Evolutionary conservation across 2,329 filamentous ascomycete genomes (phyloP), one percentile per base, ranked within the genome.

Genomic region (Fusarium mexicanum): DNA sequence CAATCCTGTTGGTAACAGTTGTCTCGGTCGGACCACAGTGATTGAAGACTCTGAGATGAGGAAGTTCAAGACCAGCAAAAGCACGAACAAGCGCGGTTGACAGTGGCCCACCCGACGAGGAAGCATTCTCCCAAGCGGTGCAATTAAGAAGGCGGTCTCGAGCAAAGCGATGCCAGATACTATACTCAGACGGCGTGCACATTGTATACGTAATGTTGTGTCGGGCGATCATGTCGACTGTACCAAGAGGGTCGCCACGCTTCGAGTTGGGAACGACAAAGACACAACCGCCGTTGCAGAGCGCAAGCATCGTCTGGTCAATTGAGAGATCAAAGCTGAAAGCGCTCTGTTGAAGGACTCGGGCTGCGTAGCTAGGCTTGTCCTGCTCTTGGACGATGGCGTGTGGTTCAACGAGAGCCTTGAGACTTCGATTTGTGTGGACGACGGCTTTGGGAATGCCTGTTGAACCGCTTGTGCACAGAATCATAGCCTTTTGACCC

Each of bases 261-360:
- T 62, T 67, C 2, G 44, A 40, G 9, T 35, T 48, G 9, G 67
- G 64, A 14, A 59, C 64, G 26, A 70, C 33, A 6, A 33, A 59
- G 24, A 73, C 47, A 11, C 48, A 51, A 8, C 64, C 70, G 3
- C 70, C 70, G 13, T 65, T 64, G 8, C 44, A 54, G 12, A 73
- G 55, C 3, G 69, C 69, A 3, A 64, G 40, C 18, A 73, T 57
- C 6, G 55, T 48, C 38, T 73, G 70, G 3, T 50, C 48, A 12
- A 72, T 53, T 8, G 70, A 73, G 16, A 73, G 46, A 17, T 73
- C 70, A 10, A 73, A 73, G 2, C 70, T 68, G 26, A 63, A 64
- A 10, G 71, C 66, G 33, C 71, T 73, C 26, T 72, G 69, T 26
- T 73, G 71, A 1, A 73, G 61, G 11, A 72, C 54, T 29, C 62